Evolutionary conservation across 345 rosid species (phyloP).

Genomic region (Melaleuca alternifolia): DNA sequence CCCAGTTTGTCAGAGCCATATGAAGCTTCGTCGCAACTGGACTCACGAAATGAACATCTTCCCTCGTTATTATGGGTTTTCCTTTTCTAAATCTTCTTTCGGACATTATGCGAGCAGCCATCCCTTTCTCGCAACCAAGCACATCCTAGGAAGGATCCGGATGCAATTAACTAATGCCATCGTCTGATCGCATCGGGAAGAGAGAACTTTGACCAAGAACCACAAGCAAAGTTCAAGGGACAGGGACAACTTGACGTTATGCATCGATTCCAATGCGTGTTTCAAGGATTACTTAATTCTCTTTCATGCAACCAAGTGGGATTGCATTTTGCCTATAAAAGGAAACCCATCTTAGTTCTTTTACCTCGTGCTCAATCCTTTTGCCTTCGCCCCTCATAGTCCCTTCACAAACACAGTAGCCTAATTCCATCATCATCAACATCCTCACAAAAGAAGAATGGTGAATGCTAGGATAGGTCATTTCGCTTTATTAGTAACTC

Average conservation of each 20-base stretch:
- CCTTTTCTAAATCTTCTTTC: too few species aligned
- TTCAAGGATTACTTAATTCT: neutral
- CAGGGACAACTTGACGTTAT: neutral
- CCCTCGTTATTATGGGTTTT: neutral
- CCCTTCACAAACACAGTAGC: neutral
- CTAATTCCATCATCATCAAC: neutral
- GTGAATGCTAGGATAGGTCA: neutral
- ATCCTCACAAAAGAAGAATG: neutral
- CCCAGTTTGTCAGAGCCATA: neutral
- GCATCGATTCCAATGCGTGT: neutral
- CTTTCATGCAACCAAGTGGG: neutral
- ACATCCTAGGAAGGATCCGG: neutral
- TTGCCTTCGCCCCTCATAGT: neutral
- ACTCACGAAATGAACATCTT: neutral
- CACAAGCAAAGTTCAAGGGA: neutral
- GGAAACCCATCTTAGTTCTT: neutral
- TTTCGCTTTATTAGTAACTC: neutral
- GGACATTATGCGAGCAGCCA: neutral
- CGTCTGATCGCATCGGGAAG: neutral
- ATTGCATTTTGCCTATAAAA: neutral
- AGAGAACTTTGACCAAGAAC: neutral
- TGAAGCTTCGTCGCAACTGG: neutral
- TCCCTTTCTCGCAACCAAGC: conserved; percentile 2
- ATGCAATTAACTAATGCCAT: neutral
- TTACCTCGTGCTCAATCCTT: neutral